Percentiles rank a stretch among this genome's conserved stretches.
Evolutionary conservation across 2,329 filamentous ascomycete genomes (phyloP).

Genomic region (Thelonectria olida): DNA sequence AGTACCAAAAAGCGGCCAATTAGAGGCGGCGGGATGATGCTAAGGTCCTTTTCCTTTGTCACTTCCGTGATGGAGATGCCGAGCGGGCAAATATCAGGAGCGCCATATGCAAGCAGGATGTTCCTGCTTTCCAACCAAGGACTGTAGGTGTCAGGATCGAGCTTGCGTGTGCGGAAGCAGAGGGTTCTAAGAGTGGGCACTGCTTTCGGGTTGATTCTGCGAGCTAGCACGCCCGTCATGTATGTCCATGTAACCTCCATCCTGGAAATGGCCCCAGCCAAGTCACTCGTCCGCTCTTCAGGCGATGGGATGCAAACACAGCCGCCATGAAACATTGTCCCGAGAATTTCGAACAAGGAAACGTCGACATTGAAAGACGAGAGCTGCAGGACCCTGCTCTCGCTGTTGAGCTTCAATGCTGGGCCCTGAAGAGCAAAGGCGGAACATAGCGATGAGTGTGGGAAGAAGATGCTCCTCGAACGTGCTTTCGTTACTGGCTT

Average conservation of each 20-base stretch:
- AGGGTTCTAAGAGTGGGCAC: constrained; percentile 52
- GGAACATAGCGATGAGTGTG: constrained; percentile 66
- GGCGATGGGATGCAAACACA: constrained; percentile 67
- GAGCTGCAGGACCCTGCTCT: constrained; percentile 65
- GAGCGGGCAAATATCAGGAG: constrained; percentile 60
- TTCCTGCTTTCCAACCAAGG: constrained; percentile 57
- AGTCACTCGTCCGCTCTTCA: constrained; percentile 58
- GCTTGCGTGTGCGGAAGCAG: constrained; percentile 58
- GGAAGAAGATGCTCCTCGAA: constrained; percentile 71
- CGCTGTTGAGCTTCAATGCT: constrained; percentile 57
- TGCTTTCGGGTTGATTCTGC: constrained; percentile 49
- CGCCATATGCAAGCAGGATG: constrained; percentile 61
- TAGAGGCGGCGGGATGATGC: constrained; percentile 58
- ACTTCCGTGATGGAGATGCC: constrained; percentile 60
- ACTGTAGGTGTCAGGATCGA: constrained; percentile 58
- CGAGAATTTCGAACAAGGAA: constrained; percentile 60
- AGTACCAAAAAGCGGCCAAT: constrained; percentile 62
- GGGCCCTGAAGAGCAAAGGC: constrained; percentile 60
- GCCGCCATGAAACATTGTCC: constrained; percentile 63
- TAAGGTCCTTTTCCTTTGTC: constrained; percentile 46
- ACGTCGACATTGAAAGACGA: constrained; percentile 64
- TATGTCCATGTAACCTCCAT: constrained; percentile 63
- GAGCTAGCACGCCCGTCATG: constrained; percentile 68
- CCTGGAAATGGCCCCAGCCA: constrained; percentile 58
- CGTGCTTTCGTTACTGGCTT: constrained; percentile 36